These are phyloP conservation scores for Ceratobasidium sp. DNA, from an alignment of 1,284 basidiomycete species.

Conservation along the genomic window DNA sequence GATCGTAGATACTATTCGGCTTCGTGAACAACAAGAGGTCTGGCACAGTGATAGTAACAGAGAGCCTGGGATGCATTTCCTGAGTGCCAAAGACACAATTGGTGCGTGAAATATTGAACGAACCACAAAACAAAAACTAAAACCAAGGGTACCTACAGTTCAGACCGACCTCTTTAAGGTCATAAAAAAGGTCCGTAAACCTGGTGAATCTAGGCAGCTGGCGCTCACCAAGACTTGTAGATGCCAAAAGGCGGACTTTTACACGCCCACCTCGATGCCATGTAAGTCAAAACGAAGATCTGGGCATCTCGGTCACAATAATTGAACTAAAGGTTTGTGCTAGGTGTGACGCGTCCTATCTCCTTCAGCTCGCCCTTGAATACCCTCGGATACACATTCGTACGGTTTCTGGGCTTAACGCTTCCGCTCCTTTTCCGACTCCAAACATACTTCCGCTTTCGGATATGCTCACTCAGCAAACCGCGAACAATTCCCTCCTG, in stretches of 20 bases:
- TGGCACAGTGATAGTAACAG: slow-evolving; percentile 60
- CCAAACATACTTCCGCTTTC: slow-evolving; percentile 46
- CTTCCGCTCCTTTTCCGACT: slow-evolving; percentile 51
- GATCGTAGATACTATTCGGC: slow-evolving; percentile 62
- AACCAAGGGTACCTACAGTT: background rate
- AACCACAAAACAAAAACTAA: background rate
- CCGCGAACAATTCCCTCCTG: slow-evolving; percentile 48
- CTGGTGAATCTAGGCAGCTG: background rate
- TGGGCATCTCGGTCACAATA: background rate
- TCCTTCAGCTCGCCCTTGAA: slow-evolving; percentile 62
- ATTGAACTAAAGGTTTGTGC: background rate
- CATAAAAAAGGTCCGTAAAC: background rate
- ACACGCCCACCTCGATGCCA: slow-evolving; percentile 73
- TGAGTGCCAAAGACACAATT: slow-evolving; percentile 59
- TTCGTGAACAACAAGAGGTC: slow-evolving; percentile 61
- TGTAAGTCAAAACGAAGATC: slow-evolving; percentile 46
- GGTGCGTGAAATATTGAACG: background rate
- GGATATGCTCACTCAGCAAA: background rate
- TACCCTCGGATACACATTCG: slow-evolving; percentile 66
- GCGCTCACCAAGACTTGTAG: slow-evolving; percentile 46
- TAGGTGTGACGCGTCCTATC: slow-evolving; percentile 59
- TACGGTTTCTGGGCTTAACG: slow-evolving; percentile 53
- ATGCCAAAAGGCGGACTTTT: slow-evolving; percentile 79
- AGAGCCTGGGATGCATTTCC: slow-evolving; percentile 74
- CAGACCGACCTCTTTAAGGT: background rate